Conservation (phyloP, 192 early-diverging fungal species). For the Glomus cerebriforme region DNA sequence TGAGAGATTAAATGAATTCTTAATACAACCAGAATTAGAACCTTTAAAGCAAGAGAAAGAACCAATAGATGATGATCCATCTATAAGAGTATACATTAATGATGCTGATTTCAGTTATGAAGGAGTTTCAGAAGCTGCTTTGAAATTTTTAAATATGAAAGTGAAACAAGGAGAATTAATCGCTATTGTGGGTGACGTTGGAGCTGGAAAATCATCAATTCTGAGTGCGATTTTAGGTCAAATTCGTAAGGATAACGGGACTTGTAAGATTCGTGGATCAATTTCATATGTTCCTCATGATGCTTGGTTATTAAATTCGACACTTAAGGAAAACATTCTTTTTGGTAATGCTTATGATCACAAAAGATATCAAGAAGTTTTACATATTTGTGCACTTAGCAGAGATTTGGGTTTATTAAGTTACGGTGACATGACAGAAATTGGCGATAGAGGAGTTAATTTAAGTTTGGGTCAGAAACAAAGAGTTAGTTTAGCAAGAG, state of each 20-base stretch:
- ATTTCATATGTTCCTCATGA: conserved; percentile 67
- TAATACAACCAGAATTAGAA: conserved; percentile 63
- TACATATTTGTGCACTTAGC: conserved; percentile 62
- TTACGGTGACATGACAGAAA: conserved; percentile 68
- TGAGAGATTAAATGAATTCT: conserved; percentile 59
- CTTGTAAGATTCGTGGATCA: conserved; percentile 53
- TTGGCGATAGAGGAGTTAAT: conserved; percentile 71
- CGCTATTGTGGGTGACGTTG: conserved; percentile 70
- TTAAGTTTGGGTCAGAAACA: conserved; percentile 74
- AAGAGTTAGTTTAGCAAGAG: conserved; percentile 64
- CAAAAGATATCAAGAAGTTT: conserved; percentile 56
- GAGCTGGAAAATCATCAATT: conserved; percentile 68
- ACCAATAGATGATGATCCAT: conserved; percentile 37
- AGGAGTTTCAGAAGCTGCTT: conserved; percentile 41
- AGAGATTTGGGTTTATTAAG: conserved; percentile 65
- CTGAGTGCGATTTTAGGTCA: conserved; percentile 71
- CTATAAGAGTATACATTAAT: conserved; percentile 51
- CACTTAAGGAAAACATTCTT: conserved; percentile 78
- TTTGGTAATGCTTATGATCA: conserved; percentile 69
- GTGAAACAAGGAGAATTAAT: conserved; percentile 56
- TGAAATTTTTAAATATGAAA: conserved; percentile 52
- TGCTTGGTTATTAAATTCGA: conserved; percentile 71
- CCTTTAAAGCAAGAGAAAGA: conserved; percentile 36
- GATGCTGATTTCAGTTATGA: conserved; percentile 61
- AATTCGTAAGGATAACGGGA: conserved; percentile 55